phyloP scores from a whole-genome alignment of 2,329 filamentous ascomycete genomes.

The Penicillium rolfsii region DNA sequence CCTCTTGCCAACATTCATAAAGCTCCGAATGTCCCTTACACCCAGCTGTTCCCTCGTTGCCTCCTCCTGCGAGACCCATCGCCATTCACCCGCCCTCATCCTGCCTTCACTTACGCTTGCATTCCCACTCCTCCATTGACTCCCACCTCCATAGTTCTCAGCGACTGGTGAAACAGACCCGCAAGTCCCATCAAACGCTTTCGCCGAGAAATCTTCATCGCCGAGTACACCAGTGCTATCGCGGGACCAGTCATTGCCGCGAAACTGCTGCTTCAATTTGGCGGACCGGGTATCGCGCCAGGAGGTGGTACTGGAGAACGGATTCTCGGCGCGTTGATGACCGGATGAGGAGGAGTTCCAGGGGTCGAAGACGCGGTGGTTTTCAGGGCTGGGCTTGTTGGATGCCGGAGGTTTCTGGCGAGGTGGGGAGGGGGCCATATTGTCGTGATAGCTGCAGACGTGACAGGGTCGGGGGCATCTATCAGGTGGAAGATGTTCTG shows the following conservation, averaged over 20 bases:
- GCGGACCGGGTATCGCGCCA: conserved; percentile 72
- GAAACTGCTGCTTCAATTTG: conserved; percentile 73
- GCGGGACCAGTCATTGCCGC: conserved; percentile 58
- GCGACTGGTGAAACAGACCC: neutral
- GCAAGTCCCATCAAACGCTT: conserved; percentile 23
- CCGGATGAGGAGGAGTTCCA: conserved; percentile 72
- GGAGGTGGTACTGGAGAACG: conserved; percentile 62
- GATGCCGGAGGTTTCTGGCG: neutral
- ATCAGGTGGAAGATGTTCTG: neutral
- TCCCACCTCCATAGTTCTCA: neutral
- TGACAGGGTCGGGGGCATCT: neutral
- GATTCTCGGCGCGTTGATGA: conserved; percentile 75
- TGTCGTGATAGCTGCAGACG: neutral
- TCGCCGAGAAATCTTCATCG: neutral
- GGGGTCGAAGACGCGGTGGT: conserved; percentile 44
- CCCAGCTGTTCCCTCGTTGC: conserved; percentile 32
- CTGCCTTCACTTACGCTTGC: conserved; percentile 15
- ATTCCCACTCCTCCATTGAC: neutral
- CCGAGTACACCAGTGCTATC: neutral
- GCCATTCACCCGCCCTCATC: conserved; percentile 57
- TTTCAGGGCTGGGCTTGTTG: conserved; percentile 18
- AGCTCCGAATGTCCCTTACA: conserved; percentile 49
- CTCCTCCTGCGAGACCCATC: conserved; percentile 44
- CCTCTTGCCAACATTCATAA: conserved; percentile 53
- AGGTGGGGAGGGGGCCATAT: neutral